A percentile compares a stretch with the other conserved stretches of the same genome.
phyloP scores from a whole-genome alignment of 2,329 filamentous ascomycete species.

The Pseudogymnoascus sp. region DNA sequence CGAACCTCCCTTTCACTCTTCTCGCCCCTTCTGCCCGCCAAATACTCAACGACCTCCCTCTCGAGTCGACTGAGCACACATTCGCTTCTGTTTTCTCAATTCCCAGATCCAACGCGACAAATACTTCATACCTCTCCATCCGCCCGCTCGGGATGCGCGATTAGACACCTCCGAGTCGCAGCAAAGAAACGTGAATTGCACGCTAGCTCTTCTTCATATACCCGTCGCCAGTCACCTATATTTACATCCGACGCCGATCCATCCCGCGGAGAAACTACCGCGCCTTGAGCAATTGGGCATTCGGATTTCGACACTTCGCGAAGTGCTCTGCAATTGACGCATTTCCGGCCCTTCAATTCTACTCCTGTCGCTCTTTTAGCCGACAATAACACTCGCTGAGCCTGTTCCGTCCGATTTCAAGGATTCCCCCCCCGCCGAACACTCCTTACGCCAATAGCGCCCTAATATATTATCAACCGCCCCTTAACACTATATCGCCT shows the following conservation, averaged over 20 bases:
- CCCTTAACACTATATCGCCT: neutral
- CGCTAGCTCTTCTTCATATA: neutral
- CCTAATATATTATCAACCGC: neutral
- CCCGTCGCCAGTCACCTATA: neutral
- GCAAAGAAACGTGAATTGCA: neutral
- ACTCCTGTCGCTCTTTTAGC: constrained; percentile 1
- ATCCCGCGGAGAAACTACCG: neutral
- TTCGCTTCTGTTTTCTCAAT: neutral
- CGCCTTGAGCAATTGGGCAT: neutral
- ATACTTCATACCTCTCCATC: neutral
- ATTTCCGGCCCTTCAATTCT: neutral
- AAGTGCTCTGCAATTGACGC: neutral
- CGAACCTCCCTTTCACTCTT: neutral
- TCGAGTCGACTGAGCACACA: neutral
- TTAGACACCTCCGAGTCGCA: neutral
- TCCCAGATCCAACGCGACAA: neutral
- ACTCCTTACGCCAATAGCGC: neutral
- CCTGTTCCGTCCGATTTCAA: neutral
- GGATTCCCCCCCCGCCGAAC: neutral
- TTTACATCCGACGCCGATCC: neutral
- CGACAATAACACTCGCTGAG: constrained; percentile 1
- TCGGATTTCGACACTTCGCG: neutral
- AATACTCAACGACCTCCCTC: neutral
- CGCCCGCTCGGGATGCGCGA: neutral
- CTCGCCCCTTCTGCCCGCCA: neutral